Percentiles rank a stretch among this genome's conserved stretches.
phyloP scores from a whole-genome alignment of 2,329 filamentous ascomycete species.

The Phaeosphaeriaceae sp. region DNA sequence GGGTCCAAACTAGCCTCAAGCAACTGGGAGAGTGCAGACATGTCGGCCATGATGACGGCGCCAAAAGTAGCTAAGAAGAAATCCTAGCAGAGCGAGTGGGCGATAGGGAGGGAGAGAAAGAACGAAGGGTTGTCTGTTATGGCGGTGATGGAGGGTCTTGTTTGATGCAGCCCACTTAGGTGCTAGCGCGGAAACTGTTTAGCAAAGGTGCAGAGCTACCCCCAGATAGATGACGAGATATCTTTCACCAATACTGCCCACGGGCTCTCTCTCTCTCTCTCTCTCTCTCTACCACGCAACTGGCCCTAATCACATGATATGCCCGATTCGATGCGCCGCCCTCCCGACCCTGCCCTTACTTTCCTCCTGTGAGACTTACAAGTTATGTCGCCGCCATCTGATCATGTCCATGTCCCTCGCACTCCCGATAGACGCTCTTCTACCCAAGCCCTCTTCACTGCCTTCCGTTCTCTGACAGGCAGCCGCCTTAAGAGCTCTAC shows the following conservation, averaged over 20 bases:
- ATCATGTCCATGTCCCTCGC: slow-evolving; percentile 44
- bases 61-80: not conserved
- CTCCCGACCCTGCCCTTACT: slow-evolving; percentile 16
- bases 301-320: no score
- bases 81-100: slow-evolving; percentile 3
- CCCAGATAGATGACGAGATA: slow-evolving; percentile 9
- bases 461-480: slow-evolving; percentile 46
- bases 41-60: slow-evolving; percentile 62
- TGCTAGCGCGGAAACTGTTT: not conserved
- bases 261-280: no score
- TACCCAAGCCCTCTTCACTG: slow-evolving; percentile 45
- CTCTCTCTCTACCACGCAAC: no score
- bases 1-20: slow-evolving; percentile 91
- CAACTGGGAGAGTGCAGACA: slow-evolving; percentile 75
- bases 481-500: slow-evolving; percentile 44
- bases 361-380: slow-evolving; percentile 6
- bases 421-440: slow-evolving; percentile 49
- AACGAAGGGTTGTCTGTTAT: slow-evolving; percentile 16
- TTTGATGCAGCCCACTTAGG: slow-evolving; percentile 9
- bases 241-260: slow-evolving; percentile 1
- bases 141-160: slow-evolving; percentile 12
- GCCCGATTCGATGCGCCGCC: slow-evolving; percentile 17
- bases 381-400: slow-evolving; percentile 47
- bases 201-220: no score
- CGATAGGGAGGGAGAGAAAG: slow-evolving; percentile 5